Base-by-base conservation (phyloP, 805 yeast species). In the Ogataea dorogensis region DNA sequence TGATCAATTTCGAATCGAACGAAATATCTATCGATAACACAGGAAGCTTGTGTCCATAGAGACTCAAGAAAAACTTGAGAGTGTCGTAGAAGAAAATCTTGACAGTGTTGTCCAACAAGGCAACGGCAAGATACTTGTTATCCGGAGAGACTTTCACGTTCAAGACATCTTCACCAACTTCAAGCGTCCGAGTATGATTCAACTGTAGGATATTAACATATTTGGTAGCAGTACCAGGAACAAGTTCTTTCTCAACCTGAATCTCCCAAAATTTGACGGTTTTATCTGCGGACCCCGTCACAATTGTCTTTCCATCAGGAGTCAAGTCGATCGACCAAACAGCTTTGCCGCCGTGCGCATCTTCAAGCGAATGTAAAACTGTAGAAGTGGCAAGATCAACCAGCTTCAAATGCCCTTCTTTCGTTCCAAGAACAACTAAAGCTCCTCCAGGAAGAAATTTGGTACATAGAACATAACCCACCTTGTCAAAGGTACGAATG, bases 21-120 rank as follows among this genome's bases (percentile, higher is more conserved):
- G 98, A 86, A 28, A 93, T 88, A 58, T 93, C 98, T 48, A 93
- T 76, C 3, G 96, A 82, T 36, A 93, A 68, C 2, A 93, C 98
- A 0, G 98, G 98, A 43, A 93, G 72, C 58, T 91, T 93, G 63
- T 93, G 99, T 24, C 99, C 99, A 54, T 93, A 93, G 42, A 93
- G 68, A 53, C 91, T 86, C 46, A 93, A 68, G 63, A 74, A 93
- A 54, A 93, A 83, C 63, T 91, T 93, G 58, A 89, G 70, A 10
- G 94, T 70, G 56, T 91, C 98, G 34, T 80, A 68, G 58, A 82
- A 91, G 53, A 93, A 87, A 13, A 93, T 93, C 63, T 93, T 94
- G 28, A 93, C 96, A n/a, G 96, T 93, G 58, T 83, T 88, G 59
- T 93, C 96, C 47, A 91, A 68, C 37, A 93, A 66, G 2, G 97